These are phyloP conservation scores for Talaromyces stipitatus DNA, from an alignment of 495 filamentous ascomycete genomes.

Conservation along the genomic window DNA sequence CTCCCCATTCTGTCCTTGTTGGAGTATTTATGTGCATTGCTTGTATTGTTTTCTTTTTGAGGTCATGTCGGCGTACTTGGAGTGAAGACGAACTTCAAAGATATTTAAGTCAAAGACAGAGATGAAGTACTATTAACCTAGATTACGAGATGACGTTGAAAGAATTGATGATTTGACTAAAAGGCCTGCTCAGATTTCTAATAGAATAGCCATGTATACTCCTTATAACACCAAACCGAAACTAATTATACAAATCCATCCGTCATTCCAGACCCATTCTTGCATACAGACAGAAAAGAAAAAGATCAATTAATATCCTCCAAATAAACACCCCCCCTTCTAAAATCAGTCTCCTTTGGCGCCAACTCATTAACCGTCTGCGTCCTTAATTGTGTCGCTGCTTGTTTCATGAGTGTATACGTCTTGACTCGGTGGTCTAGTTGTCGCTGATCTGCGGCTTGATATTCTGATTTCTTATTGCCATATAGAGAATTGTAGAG, in stretches of 20 bases:
- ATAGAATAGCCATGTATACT: not conserved
- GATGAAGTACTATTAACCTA: not conserved
- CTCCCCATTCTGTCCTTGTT: not conserved
- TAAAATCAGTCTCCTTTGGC: constrained; percentile 23
- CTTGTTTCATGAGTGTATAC: constrained; percentile 15
- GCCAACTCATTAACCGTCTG: constrained; percentile 20
- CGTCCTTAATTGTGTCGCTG: constrained; percentile 24
- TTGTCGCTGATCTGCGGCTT: constrained; percentile 25
- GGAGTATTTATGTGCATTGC: not conserved
- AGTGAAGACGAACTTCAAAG: not conserved
- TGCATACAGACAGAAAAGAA: not conserved
- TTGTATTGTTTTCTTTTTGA: not conserved
- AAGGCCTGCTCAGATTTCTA: not conserved
- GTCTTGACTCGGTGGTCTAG: constrained; percentile 22
- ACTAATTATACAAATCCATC: not conserved
- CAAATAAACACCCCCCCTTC: constrained; percentile 33
- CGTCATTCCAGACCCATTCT: not conserved
- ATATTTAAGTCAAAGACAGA: not conserved
- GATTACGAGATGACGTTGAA: not conserved
- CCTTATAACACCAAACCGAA: not conserved
- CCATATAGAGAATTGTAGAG: constrained; percentile 43
- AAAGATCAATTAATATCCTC: constrained; percentile 24
- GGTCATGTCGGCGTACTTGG: not conserved
- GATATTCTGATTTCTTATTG: constrained; percentile 19
- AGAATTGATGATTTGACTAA: not conserved